phyloP scores from a whole-genome alignment of 371 early-diverging fungal species.

The Mucor velutinosus region DNA sequence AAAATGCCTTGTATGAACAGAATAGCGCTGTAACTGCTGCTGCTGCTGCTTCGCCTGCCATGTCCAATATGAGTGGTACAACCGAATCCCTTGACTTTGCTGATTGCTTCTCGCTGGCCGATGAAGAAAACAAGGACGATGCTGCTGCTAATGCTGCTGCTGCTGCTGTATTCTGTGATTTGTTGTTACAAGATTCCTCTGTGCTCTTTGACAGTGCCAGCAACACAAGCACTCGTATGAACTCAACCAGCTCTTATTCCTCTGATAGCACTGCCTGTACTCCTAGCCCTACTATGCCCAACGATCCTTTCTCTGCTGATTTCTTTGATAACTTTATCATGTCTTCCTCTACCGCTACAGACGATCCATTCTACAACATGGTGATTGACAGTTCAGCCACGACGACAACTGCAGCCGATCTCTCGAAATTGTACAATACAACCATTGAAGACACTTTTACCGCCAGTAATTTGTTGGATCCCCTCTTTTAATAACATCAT shows the following conservation, averaged over 20 bases:
- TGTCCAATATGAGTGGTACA: slow-evolving; percentile 31
- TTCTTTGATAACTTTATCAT: slow-evolving; percentile 43
- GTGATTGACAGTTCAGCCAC: slow-evolving; percentile 8
- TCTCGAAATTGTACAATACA: slow-evolving; percentile 23
- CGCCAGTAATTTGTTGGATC: slow-evolving; percentile 29
- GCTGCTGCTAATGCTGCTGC: slow-evolving; percentile 8
- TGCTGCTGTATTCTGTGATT: slow-evolving; percentile 26
- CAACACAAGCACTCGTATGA: not conserved
- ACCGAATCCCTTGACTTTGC: slow-evolving; percentile 47
- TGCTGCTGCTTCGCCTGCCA: slow-evolving; percentile 17
- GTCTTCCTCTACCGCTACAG: slow-evolving; percentile 24
- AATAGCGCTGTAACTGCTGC: not conserved
- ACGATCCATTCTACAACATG: slow-evolving; percentile 27
- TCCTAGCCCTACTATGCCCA: slow-evolving; percentile 32
- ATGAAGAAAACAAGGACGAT: slow-evolving; percentile 25
- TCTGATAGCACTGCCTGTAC: slow-evolving; percentile 32
- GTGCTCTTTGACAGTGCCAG: slow-evolving; percentile 1
- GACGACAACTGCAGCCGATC: slow-evolving; percentile 17
- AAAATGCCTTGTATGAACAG: slow-evolving; percentile 38
- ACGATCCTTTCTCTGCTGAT: slow-evolving; percentile 25
- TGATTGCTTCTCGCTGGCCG: slow-evolving; percentile 55
- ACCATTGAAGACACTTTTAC: slow-evolving; percentile 18
- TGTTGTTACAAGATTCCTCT: slow-evolving; percentile 21
- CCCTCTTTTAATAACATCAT: slow-evolving; percentile 24
- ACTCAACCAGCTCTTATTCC: slow-evolving; percentile 15